Base-by-base conservation (phyloP, 805 yeast species). In the Lipomyces mesembrius region DNA sequence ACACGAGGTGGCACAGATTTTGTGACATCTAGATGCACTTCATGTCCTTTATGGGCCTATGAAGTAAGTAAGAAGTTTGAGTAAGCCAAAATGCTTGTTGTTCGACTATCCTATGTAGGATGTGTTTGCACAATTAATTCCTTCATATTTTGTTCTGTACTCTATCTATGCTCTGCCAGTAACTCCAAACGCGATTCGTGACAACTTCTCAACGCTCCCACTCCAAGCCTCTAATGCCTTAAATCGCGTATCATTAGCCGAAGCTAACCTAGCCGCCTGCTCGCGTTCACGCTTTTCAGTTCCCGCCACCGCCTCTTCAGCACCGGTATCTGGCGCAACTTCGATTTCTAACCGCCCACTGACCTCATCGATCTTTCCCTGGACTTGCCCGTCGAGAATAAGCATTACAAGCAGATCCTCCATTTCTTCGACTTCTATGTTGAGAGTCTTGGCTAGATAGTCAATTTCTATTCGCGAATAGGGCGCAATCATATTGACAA, bases 401-500 rank as follows among this genome's bases (percentile, higher is more conserved):
- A 77, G 73, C 62, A 63, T 66, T 5, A 65, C 66, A 8, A 76
- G 55, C 6, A 77, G 60, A 17, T 69, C 64, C 34, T 70, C 72
- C 49, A 75, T 67, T 43, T 67, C 63, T 3, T 60, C 63, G 9
- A 20, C 62, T n/a, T 65, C 58, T 11, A 77, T 65, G 25, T 59
- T 63, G 5, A 78, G 67, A 27, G 63, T 39, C 22, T 59, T 35
- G 12, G 77, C 77, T 7, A 78, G 65, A 54, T 67, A 73, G n/a
- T 34, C 64, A 37, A 75, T 62, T 2, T 72, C 72, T 37, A 77
- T 74, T 7, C 75, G 65, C 20, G 75, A 68, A 54, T 74, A 77
- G 8, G 80, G 80, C 60, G 67, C 68, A 49, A 77, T 71, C 56
- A 73, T n/a, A 32, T 74, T 67, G n/a, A 75, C 58, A 29, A 78